Evolutionary conservation across 1,284 basidiomycete species (phyloP).

Genomic region (Coriolopsis trogii): DNA sequence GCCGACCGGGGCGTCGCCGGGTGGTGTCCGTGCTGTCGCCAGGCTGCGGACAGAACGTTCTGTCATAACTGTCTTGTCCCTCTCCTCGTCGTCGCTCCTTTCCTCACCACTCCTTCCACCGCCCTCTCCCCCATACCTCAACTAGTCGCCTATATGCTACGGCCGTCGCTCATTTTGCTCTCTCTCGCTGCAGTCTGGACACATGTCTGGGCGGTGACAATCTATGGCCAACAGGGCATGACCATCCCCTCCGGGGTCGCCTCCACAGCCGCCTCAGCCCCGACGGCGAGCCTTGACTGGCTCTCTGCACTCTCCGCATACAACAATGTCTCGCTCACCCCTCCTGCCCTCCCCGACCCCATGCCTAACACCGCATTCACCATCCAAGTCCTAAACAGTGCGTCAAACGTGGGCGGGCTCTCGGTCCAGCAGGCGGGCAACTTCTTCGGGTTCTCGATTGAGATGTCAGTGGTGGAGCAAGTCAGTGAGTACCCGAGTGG

Average conservation of each 20-base stretch:
- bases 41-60: not conserved
- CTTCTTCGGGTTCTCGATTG: slow-evolving; percentile 73
- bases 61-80: not conserved
- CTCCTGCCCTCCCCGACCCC: slow-evolving; percentile 23
- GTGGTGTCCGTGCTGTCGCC: not conserved
- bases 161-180: slow-evolving; percentile 21
- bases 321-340: slow-evolving; percentile 26
- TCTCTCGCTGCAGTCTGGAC: slow-evolving; percentile 15
- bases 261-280: slow-evolving; percentile 5
- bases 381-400: slow-evolving; percentile 27
- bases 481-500: slow-evolving; percentile 34
- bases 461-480: slow-evolving; percentile 71
- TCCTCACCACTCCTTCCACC: too few species aligned
- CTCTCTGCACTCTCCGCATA: slow-evolving; percentile 23
- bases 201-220: slow-evolving; percentile 19
- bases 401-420: slow-evolving; percentile 33
- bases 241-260: slow-evolving; percentile 14
- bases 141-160: too few species aligned
- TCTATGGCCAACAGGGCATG: slow-evolving; percentile 26
- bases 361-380: slow-evolving; percentile 26
- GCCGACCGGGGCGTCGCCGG: not conserved
- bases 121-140: too few species aligned
- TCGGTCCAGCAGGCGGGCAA: slow-evolving; percentile 62
- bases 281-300: slow-evolving; percentile 16
- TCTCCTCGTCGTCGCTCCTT: not conserved